Evolutionary conservation across 805 yeast genomes (phyloP), one percentile per base, ranked within the genome.

Genomic region (Myxozyma vanderwaltii): DNA sequence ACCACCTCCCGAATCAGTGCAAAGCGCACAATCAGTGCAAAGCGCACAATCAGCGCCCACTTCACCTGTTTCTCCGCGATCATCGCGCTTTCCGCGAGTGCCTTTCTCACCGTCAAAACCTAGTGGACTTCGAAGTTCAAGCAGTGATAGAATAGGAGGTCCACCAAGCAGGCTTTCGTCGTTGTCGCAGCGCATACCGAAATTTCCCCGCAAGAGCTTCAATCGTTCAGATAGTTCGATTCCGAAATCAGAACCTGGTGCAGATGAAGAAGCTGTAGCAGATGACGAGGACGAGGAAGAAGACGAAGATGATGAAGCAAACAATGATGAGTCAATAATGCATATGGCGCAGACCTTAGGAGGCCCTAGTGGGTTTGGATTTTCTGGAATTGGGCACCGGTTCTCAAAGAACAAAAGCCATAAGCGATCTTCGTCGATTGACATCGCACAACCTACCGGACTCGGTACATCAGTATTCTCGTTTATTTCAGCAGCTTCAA

Each of bases 401-500:
- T n/a, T n/a, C 13, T 13, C 40, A n/a, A 23, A 7, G 27, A 10
- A 23, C 13, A 19, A 27, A 17, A 10, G 21, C 13, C 47, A 40
- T 23, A 36, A n/a, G 40, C 57, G 65, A 21, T 26, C 63, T 31
- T 44, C 64, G 4, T 61, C 65, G 2, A 58, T 60, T 33, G 65
- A 61, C 27, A 52, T 53, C 17, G 65, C 65, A 6, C 47, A 41
- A 36, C 58, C 60, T 33, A 40, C 54, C 7, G 51, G 48, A 1
- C 47, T 61, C n/a, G 65, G 59, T 17, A 47, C 49, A 13, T 60
- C 64, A 13, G 12, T 61, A 12, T 59, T 61, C 35, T 46, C 65
- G 27, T 36, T 54, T 29, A 61, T 61, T 24, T 43, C 65, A 5
- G 65, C 65, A 3, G 58, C 65, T 13, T 61, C 65, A 26, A 45